Base-by-base conservation (phyloP, 202 grass and related monocot genomes). In the Cymbopogon flexuosus region DNA sequence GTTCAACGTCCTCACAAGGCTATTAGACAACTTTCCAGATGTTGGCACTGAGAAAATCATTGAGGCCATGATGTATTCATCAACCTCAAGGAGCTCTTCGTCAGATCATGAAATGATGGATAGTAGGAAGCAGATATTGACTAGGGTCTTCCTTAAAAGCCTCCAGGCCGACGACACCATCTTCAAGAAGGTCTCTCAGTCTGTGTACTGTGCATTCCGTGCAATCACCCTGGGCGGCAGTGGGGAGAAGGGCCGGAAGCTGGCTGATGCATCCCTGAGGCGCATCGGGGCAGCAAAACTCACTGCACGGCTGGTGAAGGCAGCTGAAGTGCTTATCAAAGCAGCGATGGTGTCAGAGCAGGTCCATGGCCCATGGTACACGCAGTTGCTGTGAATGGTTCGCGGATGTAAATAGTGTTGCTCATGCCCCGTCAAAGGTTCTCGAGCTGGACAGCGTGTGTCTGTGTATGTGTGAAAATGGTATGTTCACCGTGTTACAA, bases 301-400 rank as follows among this genome's bases (percentile, higher is more conserved):
- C 35, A 74, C 91, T 39, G 84, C 81, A 10, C 73, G 57, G 6
- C 81, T 95, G 24, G 79, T 81, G 81, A 92, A 88, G 21, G 77
- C 88, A 0, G 76, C 82, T 8, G 84, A 82, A 62, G 61, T 84
- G 19, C 56, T 98, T 8, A 81, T 91, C 15, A 89, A 33, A 37
- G 85, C 76, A 56, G 92, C 90, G 13, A 77, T 71, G 9, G 62
- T 93, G 60, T 88, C 95, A 31, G 54, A 86, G 69, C 82, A 89
- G 79, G 88, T 98, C 36, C 95, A 98, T 15, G 84, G 90, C 6
- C 95, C 84, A 3, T 98, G 95, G 95, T 98, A 98, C 58, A 79
- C 22, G 13, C 83, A 54, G 43, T 18, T 91, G 58, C 13, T 89
- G 61, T 91, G 86, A 89, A 47, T 43, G 51, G 22, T 30, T 60